Evolutionary conservation across 2,329 filamentous ascomycete genomes (phyloP).

Genomic region (Fusarium concolor): DNA sequence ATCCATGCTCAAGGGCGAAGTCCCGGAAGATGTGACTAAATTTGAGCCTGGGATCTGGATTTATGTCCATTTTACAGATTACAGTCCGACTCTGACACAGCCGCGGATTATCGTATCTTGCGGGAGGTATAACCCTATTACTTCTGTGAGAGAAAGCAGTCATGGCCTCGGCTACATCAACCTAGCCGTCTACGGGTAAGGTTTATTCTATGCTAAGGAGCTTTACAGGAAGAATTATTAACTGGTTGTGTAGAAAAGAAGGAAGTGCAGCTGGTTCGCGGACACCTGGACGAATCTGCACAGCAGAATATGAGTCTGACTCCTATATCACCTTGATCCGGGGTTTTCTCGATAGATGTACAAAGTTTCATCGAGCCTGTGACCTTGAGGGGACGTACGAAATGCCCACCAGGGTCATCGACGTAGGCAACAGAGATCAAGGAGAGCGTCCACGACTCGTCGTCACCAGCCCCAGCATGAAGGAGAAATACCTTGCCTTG

Average conservation of each 20-base stretch:
- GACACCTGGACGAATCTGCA: conserved; percentile 3
- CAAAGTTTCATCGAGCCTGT: neutral
- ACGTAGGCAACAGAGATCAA: neutral
- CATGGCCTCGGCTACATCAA: neutral
- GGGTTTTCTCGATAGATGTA: neutral
- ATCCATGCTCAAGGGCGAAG: neutral
- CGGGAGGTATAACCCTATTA: neutral
- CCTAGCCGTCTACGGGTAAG: conserved; percentile 12
- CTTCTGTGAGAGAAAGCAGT: neutral
- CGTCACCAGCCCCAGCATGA: neutral
- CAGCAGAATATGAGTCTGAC: neutral
- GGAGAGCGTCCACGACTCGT: neutral
- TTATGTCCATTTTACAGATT: conserved; percentile 11
- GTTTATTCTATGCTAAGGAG: rapidly evolving
- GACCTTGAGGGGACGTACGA: neutral
- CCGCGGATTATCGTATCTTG: neutral
- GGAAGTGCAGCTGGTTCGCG: neutral
- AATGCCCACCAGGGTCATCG: conserved; percentile 15
- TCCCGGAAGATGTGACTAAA: neutral
- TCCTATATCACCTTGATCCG: neutral
- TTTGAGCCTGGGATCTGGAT: conserved; percentile 14
- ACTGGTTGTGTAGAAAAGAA: neutral
- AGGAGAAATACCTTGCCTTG: neutral
- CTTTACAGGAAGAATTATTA: neutral
- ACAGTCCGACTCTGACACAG: neutral